Evolutionary conservation across 2,329 filamentous ascomycete species (phyloP).

Genomic region (Neopestalotiopsis sp.): DNA sequence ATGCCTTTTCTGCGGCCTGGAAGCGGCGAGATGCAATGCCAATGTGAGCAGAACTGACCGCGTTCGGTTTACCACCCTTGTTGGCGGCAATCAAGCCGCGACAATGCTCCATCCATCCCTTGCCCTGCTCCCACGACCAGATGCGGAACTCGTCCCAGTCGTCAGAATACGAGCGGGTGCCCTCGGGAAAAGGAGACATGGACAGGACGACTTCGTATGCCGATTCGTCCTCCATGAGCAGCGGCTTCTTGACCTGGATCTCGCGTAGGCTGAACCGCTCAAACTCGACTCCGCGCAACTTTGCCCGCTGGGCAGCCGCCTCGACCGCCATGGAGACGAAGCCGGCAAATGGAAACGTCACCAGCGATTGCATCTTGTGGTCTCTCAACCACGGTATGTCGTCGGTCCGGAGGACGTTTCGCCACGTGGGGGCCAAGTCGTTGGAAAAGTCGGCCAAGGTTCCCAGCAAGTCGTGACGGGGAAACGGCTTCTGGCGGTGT

Average conservation of each 20-base stretch:
- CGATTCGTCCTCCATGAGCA: conserved; percentile 39
- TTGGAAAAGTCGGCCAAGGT: conserved; percentile 37
- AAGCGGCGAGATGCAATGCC: conserved; percentile 3
- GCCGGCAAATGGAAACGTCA: conserved; percentile 50
- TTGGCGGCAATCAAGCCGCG: conserved; percentile 27
- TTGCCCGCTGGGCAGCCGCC: conserved; percentile 30
- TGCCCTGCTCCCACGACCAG: conserved; percentile 31
- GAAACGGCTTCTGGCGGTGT: conserved; percentile 38
- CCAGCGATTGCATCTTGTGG: conserved; percentile 52
- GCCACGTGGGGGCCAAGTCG: conserved; percentile 42
- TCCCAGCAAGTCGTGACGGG: conserved; percentile 40
- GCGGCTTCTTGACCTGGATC: conserved; percentile 37
- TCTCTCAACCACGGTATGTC: conserved; percentile 53
- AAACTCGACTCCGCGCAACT: conserved; percentile 32
- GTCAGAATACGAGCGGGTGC: conserved; percentile 25
- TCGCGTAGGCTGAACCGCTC: conserved; percentile 41
- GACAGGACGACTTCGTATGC: conserved; percentile 42
- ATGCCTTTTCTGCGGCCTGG: conserved; percentile 14
- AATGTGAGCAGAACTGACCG: conserved; percentile 7
- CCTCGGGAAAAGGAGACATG: conserved; percentile 34
- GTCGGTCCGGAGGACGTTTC: conserved; percentile 40
- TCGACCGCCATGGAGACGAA: conserved; percentile 44
- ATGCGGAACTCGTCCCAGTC: conserved; percentile 36
- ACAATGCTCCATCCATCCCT: conserved; percentile 36
- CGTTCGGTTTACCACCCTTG: conserved; percentile 10